These are phyloP conservation scores for Aegilops bicornis DNA, from an alignment of 176 grass and related monocot species.

Conservation along the genomic window DNA sequence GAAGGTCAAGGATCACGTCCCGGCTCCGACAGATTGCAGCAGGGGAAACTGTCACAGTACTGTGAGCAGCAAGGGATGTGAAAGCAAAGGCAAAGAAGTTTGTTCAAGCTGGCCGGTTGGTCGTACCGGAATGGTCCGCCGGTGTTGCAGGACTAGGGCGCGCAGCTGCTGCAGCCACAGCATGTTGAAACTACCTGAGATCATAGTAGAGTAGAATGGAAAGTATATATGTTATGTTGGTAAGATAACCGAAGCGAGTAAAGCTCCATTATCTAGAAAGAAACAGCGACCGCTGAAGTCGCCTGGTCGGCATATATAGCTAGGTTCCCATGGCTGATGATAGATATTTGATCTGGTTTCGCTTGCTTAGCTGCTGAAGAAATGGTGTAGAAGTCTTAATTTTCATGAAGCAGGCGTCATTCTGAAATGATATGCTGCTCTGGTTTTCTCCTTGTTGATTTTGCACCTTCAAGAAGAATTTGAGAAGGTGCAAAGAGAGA, in stretches of 20 bases:
- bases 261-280: not conserved
- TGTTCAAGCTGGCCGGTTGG: conserved; percentile 41
- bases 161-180: conserved; percentile 58
- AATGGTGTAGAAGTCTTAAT: conserved; percentile 15
- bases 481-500: conserved; percentile 5
- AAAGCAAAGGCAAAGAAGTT: conserved; percentile 31
- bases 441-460: not conserved
- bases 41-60: conserved; percentile 31
- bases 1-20: not conserved
- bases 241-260: not conserved
- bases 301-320: not conserved
- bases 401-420: conserved; percentile 23
- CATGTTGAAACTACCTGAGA: conserved; percentile 68
- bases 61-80: not conserved
- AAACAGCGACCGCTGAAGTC: not conserved
- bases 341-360: not conserved
- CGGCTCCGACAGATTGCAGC: not conserved
- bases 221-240: not conserved
- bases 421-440: not conserved
- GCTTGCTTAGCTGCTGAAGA: conserved; percentile 14
- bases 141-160: conserved; percentile 56
- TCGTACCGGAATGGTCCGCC: conserved; percentile 28
- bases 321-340: not conserved
- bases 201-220: conserved; percentile 61
- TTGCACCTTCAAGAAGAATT: conserved; percentile 16